Evolutionary conservation across 352 stramenopile genomes (phyloP).

Genomic region (Phytopythium kandeliae): DNA sequence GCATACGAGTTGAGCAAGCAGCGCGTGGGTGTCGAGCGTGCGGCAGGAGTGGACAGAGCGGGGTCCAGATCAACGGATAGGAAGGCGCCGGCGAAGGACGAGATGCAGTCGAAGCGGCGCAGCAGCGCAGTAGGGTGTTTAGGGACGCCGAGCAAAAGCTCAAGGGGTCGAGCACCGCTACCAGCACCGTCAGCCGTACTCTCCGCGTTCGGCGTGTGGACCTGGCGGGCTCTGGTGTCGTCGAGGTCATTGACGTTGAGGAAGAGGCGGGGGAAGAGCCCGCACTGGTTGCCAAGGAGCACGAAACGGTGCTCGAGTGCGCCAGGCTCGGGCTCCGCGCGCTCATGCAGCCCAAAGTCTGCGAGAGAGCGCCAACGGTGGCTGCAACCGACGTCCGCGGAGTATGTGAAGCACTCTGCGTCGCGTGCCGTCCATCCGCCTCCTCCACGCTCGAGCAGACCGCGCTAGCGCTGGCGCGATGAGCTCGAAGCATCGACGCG

Average conservation of each 20-base stretch:
- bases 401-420: neutral
- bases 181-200: neutral
- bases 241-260: neutral
- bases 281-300: neutral
- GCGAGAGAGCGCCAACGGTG: neutral
- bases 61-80: no score
- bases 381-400: neutral
- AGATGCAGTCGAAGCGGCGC: no score
- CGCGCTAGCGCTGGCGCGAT: neutral
- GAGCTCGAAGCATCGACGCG: neutral
- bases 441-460: neutral
- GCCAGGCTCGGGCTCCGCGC: neutral
- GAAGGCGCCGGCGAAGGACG: no score
- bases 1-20: neutral
- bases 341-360: neutral
- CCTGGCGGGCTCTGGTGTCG: no score
- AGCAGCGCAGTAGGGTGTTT: no score
- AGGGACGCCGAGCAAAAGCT: no score
- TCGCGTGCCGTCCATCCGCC: neutral
- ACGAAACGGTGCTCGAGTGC: neutral
- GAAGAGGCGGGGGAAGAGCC: neutral
- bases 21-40: neutral
- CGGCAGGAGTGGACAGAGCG: neutral
- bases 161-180: no score
- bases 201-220: neutral